Evolutionary conservation across 2,329 filamentous ascomycete genomes (phyloP), one percentile per base, ranked within the genome.

Genomic region (Aspergillus intermedius): DNA sequence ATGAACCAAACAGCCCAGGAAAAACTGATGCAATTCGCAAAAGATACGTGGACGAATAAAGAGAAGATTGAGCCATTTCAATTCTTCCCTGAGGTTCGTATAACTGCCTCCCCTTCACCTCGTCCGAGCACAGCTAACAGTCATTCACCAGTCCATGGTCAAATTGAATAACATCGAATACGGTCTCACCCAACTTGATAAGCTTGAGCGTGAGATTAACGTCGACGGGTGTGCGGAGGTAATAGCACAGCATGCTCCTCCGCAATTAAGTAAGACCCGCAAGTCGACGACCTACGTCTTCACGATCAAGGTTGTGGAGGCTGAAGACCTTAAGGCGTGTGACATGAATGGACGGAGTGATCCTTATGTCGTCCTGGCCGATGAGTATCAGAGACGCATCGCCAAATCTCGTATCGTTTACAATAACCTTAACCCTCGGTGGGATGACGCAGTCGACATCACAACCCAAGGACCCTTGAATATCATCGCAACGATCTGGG

Each of bases 121-220:
- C 8, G 22, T 35, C 15, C 28, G 30, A 8, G 13, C 9, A 35
- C 45, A 13, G 23, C 44, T 60, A 45, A 57, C 35, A 17, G 39
- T 45, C 68, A 73, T 61, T 73, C 56, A 39, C 8, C 57, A 95
- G 88, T 96, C 91, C 4, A 87, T 98, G 60, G 90, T 98, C 53
- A 98, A 97, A 70, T 80, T 98, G 58, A 98, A 98, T 76, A 95
- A 98, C 62, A 84, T 98, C 55, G 91, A 96, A 70, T 97, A 89
- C 69, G 91, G 91, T 4, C 90, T 95, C 72, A 81, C 90, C 49
- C 88, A 95, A 62, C 78, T 98, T 46, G 93, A 98, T 65, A 89
- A 87, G 67, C 77, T 98, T 5, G 91, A 97, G 65, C 84, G 81
- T 62, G 82, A 85, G 50, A 88, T 97, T 76, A 91, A 96, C 60